phyloP scores from a whole-genome alignment of 2,329 filamentous ascomycete genomes.

The Xylaria sp. region DNA sequence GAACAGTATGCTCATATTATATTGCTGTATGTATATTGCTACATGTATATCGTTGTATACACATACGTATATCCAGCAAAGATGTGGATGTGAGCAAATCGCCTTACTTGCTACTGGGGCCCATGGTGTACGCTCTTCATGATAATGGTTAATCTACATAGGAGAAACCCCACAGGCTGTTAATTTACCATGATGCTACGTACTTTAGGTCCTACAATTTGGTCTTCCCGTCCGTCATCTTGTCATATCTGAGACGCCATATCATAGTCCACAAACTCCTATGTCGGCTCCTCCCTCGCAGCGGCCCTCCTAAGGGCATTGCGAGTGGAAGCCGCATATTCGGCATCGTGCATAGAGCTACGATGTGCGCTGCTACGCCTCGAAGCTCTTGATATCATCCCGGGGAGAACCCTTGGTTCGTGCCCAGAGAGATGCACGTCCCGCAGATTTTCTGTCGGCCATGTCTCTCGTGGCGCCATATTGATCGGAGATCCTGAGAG shows the following conservation, averaged over 20 bases:
- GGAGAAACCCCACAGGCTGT: background rate
- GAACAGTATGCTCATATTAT: too few relatives aligned
- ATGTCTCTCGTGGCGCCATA: conserved; percentile 38
- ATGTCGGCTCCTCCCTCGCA: conserved; percentile 26
- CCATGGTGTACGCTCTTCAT: too few relatives aligned
- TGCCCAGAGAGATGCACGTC: conserved; percentile 56
- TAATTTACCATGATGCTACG: background rate
- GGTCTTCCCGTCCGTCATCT: background rate
- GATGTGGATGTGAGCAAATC: too few relatives aligned
- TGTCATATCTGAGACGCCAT: background rate
- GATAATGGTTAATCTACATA: too few relatives aligned
- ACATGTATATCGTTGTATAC: too few relatives aligned
- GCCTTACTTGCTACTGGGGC: too few relatives aligned
- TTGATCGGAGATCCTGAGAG: conserved; percentile 24
- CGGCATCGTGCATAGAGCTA: conserved; percentile 44
- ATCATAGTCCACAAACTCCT: background rate
- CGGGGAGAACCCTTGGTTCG: conserved; percentile 73
- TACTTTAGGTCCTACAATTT: background rate
- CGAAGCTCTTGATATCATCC: conserved; percentile 61
- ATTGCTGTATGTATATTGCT: too few relatives aligned
- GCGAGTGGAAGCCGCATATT: conserved; percentile 32
- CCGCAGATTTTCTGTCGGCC: conserved; percentile 43
- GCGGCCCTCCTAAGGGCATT: conserved; percentile 21
- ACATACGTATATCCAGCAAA: too few relatives aligned
- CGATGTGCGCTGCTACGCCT: conserved; percentile 47